Conservation (phyloP, 345 rosid genomes). For the Melastoma malabathricum region DNA sequence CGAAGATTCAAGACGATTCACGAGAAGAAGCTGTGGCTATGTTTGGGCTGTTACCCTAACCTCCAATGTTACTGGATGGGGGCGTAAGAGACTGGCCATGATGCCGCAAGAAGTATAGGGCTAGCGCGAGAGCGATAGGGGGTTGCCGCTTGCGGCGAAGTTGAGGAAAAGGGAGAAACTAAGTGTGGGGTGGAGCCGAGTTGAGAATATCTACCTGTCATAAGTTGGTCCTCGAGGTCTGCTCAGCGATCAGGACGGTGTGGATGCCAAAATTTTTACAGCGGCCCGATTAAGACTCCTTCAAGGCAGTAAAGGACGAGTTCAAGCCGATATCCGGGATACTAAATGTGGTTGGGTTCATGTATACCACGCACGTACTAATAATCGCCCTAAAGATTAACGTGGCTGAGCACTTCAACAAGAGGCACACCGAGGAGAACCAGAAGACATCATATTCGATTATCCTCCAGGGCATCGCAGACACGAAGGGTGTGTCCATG, state of each 20-base stretch:
- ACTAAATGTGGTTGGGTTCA: slow-evolving; percentile 15
- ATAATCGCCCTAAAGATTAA: slow-evolving; percentile 18
- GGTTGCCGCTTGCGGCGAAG: slow-evolving; percentile 7
- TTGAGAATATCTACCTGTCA: slow-evolving; percentile 18
- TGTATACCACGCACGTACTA: slow-evolving; percentile 18
- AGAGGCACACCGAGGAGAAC: slow-evolving; percentile 16
- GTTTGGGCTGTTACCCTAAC: slow-evolving; percentile 23
- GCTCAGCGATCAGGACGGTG: slow-evolving; percentile 11
- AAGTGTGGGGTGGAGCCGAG: slow-evolving; percentile 11
- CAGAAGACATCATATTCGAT: slow-evolving; percentile 20
- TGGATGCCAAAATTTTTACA: slow-evolving; percentile 15
- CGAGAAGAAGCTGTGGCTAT: slow-evolving; percentile 17
- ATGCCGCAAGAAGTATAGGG: slow-evolving; percentile 44
- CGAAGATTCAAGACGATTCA: slow-evolving; percentile 28
- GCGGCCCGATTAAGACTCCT: slow-evolving; percentile 13
- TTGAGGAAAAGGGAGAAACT: slow-evolving; percentile 9
- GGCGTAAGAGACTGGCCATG: slow-evolving; percentile 23
- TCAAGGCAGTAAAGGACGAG: slow-evolving; percentile 6
- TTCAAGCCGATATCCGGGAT: slow-evolving; percentile 13
- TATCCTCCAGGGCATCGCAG: slow-evolving; percentile 15
- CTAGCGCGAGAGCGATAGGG: slow-evolving; percentile 22
- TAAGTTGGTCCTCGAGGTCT: slow-evolving; percentile 17
- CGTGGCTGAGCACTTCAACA: slow-evolving; percentile 15
- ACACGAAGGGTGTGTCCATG: slow-evolving; percentile 12
- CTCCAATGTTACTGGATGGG: slow-evolving; percentile 24